phyloP scores from a whole-genome alignment of 1,139 yeast species.

The Saccharomyces hybrid region DNA sequence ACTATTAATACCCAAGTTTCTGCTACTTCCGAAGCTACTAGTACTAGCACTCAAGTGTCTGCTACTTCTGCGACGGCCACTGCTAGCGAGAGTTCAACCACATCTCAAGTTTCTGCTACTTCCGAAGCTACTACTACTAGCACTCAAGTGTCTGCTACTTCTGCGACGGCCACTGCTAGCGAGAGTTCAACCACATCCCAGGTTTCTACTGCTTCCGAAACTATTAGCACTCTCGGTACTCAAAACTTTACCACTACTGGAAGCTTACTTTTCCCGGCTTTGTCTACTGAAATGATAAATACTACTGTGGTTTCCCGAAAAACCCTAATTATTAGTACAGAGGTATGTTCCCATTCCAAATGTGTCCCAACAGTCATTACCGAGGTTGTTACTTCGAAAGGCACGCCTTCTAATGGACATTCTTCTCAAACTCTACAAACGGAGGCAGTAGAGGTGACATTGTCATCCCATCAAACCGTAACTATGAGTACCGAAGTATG shows the following conservation, averaged over 20 bases:
- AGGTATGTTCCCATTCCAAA: background rate
- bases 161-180: background rate
- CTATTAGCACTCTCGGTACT: background rate
- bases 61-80: background rate
- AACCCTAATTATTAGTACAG: background rate
- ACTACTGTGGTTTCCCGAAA: background rate
- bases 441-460: background rate
- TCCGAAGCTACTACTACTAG: background rate
- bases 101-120: background rate
- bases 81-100: background rate
- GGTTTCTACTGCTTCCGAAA: background rate
- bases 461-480: background rate
- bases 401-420: background rate
- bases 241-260: background rate
- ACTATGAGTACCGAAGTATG: conserved; percentile 3
- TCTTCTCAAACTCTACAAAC: background rate
- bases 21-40: background rate
- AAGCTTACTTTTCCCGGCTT: background rate
- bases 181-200: background rate
- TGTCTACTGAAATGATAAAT: background rate
- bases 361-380: background rate
- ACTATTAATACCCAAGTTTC: background rate
- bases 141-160: background rate
- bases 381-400: background rate
- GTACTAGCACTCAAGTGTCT: background rate